Conservation (phyloP, 257 asterid species). For the Galeopsis tetrahit region DNA sequence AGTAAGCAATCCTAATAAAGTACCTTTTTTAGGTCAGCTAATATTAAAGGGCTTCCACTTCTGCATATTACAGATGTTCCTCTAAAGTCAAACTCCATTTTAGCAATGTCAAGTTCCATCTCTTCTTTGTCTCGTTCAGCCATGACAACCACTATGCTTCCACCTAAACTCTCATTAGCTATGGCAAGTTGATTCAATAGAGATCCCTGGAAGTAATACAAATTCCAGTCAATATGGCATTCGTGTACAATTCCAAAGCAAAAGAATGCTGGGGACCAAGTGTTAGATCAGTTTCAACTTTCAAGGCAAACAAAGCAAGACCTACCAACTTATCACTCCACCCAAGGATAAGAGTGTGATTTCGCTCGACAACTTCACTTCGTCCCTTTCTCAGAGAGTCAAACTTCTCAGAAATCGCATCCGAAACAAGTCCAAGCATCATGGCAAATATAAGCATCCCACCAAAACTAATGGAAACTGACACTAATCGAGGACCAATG, state of each 20-base stretch:
- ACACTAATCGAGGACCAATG: constrained; percentile 72
- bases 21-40: constrained; percentile 87
- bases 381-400: constrained; percentile 92
- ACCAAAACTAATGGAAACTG: constrained; percentile 81
- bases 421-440: constrained; percentile 97
- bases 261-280: constrained; percentile 9
- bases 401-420: constrained; percentile 91
- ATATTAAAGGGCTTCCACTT: constrained; percentile 89
- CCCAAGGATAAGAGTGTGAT: constrained; percentile 89
- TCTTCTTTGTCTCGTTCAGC: constrained; percentile 96
- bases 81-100: constrained; percentile 88
- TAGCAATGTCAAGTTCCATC: constrained; percentile 92
- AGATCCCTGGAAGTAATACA: constrained; percentile 61
- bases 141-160: constrained; percentile 90
- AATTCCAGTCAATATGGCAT: constrained; percentile 26
- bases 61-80: constrained; percentile 95
- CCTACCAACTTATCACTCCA: constrained; percentile 95
- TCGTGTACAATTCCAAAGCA: constrained; percentile 16
- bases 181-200: constrained; percentile 84
- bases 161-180: constrained; percentile 92
- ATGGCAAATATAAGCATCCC: constrained; percentile 97
- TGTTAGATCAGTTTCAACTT: neutral
- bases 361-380: constrained; percentile 91
- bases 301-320: constrained; percentile 25
- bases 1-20: neutral